These are phyloP conservation scores for Penicillium daleae DNA, from an alignment of 495 filamentous ascomycete genomes.

Conservation along the genomic window DNA sequence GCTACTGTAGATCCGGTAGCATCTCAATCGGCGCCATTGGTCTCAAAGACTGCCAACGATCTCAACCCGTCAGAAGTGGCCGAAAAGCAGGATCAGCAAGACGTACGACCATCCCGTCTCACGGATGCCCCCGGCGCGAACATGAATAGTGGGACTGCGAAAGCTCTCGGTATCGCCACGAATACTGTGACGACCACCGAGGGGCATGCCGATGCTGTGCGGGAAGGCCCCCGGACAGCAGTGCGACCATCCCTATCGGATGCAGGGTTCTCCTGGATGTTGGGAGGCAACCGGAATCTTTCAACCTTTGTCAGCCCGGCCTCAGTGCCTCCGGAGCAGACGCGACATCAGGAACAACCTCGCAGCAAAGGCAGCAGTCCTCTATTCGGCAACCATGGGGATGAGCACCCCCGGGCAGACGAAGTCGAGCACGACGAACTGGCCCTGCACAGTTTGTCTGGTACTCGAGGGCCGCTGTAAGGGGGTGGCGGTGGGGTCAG, in stretches of 20 bases:
- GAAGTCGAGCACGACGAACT: constrained; percentile 47
- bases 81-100: constrained; percentile 11
- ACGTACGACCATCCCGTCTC: neutral
- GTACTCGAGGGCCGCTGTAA: constrained; percentile 40
- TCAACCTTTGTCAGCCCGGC: constrained; percentile 55
- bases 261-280: constrained; percentile 95
- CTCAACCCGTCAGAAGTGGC: constrained; percentile 4
- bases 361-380: constrained; percentile 37
- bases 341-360: constrained; percentile 36
- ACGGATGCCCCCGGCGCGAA: constrained; percentile 15
- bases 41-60: neutral
- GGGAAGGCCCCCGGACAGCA: constrained; percentile 14
- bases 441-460: constrained; percentile 57
- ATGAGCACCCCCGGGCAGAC: constrained; percentile 29
- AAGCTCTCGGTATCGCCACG: constrained; percentile 18
- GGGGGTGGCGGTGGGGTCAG: constrained; percentile 5
- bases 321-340: constrained; percentile 52
- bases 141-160: constrained; percentile 18
- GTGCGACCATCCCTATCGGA: constrained; percentile 63
- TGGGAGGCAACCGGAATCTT: constrained; percentile 59
- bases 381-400: constrained; percentile 47
- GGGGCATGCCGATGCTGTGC: constrained; percentile 16
- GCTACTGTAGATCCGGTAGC: constrained; percentile 14
- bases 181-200: constrained; percentile 9
- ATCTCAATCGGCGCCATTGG: constrained; percentile 18